Percentiles rank a stretch among this genome's conserved stretches.
phyloP scores from a whole-genome alignment of 768 basidiomycete species.

The Leucosporidium yakuticum region DNA sequence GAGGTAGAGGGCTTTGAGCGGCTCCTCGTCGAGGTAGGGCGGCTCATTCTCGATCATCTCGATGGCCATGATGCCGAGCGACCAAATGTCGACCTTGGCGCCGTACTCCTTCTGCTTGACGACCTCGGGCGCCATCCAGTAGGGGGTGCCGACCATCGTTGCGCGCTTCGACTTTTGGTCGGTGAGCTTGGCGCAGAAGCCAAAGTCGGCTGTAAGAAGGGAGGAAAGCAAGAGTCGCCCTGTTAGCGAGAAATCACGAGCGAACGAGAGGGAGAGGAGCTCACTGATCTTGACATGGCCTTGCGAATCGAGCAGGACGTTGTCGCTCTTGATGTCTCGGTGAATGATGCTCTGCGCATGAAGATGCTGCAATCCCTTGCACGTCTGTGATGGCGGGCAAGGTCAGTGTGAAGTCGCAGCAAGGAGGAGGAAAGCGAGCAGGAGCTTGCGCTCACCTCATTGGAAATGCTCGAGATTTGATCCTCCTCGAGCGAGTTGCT shows the following conservation, averaged over 20 bases:
- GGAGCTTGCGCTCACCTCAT: conserved; percentile 61
- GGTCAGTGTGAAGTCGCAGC: conserved; percentile 76
- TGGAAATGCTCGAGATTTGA: conserved; percentile 64
- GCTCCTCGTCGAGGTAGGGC: conserved; percentile 79
- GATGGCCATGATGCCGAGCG: conserved; percentile 84
- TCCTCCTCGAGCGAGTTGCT: conserved; percentile 90
- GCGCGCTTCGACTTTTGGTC: conserved; percentile 79
- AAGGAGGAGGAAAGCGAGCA: conserved; percentile 64
- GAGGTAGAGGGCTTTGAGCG: conserved; percentile 79
- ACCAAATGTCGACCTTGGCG: conserved; percentile 98
- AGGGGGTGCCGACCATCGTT: conserved; percentile 92
- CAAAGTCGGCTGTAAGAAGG: conserved; percentile 98
- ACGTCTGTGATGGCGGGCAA: conserved; percentile 86
- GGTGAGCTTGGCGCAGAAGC: conserved; percentile 84
- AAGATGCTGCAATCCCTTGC: conserved; percentile 86
- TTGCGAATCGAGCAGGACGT: conserved; percentile 78
- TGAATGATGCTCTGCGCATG: conserved; percentile 96
- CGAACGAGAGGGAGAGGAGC: conserved; percentile 42
- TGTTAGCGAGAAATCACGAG: conserved; percentile 45
- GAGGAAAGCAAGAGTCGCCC: conserved; percentile 79
- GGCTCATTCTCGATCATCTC: conserved; percentile 96
- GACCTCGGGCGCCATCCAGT: conserved; percentile 99
- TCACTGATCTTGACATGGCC: conserved; percentile 95
- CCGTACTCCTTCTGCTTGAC: conserved; percentile 83
- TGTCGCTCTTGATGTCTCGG: conserved; percentile 83